Evolutionary conservation across 805 yeast genomes (phyloP), one percentile per base, ranked within the genome.

Genomic region (Zygosaccharomyces siamensis): DNA sequence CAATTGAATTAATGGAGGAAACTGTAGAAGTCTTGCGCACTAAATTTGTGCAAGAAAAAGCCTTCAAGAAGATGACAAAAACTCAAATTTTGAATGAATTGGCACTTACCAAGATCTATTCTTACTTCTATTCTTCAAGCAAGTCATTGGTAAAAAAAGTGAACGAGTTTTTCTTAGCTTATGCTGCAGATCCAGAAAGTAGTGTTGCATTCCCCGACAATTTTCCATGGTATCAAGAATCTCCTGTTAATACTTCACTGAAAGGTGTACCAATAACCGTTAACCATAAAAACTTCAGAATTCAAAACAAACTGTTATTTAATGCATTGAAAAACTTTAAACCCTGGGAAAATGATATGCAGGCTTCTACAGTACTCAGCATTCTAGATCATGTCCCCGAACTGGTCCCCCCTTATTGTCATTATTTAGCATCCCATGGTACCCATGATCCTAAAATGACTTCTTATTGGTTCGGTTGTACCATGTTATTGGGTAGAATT

Each of bases 381-480:
- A 74, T 86, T 14, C 69, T 92, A 33, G 51, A 66, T 3, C 61
- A 70, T 31, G 72, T 79, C 36, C 86, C 87, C 2, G 97, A 89
- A 58, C 70, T 92, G 20, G 74, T 86, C 1, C 81, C 88, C 1
- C 86, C 89, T 1, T 90, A 84, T 56, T 74, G 80, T 54, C 71
- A 76, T 48, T 75, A 80, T 68, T 59, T 81, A 11, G 74, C 78
- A 2, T 76, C 83, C 3, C 80, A 82, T 47, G 89, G 90, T 16
- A 72, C 80, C 16, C 84, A 86, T 60, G 95, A 86, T 52, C 96
- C 97, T 0, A 79, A 83, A 43, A 69, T 85, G 48, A 74, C 92
- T 1, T 82, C 92, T 10, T 88, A 85, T 70, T 90, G 95, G 89
- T 73, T 89, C 41, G 86, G 93, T 6, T 84, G 79, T 66, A 77